Conservation (phyloP, 805 yeast genomes). For the Metschnikowia matae region DNA sequence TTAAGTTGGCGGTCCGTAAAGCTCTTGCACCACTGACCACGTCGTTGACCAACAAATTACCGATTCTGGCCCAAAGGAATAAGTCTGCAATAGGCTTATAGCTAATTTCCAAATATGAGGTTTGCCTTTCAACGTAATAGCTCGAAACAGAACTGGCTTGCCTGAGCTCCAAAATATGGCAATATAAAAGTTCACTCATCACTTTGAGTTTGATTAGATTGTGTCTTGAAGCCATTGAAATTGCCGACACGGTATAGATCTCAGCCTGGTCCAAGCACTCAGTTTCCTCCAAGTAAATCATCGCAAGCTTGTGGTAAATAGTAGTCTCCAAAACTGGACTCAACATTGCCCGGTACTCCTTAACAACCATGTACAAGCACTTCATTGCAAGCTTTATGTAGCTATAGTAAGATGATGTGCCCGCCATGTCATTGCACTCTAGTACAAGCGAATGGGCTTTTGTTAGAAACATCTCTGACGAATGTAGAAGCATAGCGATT, state of each 20-base stretch:
- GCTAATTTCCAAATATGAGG: slow-evolving; percentile 8
- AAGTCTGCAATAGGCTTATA: slow-evolving; percentile 20
- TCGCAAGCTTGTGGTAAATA: slow-evolving; percentile 34
- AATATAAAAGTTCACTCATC: slow-evolving; percentile 33
- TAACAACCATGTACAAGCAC: slow-evolving; percentile 19
- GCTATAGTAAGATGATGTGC: slow-evolving; percentile 11
- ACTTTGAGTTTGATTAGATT: slow-evolving; percentile 20
- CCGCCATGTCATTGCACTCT: slow-evolving; percentile 10
- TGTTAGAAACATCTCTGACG: slow-evolving; percentile 10
- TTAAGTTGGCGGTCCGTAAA: slow-evolving; percentile 14
- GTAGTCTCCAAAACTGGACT: slow-evolving; percentile 29
- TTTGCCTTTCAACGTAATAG: slow-evolving; percentile 6
- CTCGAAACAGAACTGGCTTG: slow-evolving; percentile 6
- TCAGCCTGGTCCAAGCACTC: slow-evolving; percentile 39
- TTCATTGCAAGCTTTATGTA: slow-evolving; percentile 13
- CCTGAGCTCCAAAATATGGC: slow-evolving; percentile 31
- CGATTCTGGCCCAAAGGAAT: slow-evolving; percentile 29
- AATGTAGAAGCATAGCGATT: slow-evolving; percentile 9
- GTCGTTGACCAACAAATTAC: slow-evolving; percentile 26
- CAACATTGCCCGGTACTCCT: slow-evolving; percentile 26
- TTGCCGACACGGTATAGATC: slow-evolving; percentile 30
- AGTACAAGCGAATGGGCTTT: slow-evolving; percentile 15
- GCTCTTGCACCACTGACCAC: slow-evolving; percentile 23
- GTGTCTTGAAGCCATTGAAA: slow-evolving; percentile 27
- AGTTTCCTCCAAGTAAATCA: slow-evolving; percentile 40